A percentile compares a stretch with the other conserved stretches of the same genome.
These are phyloP conservation scores for Cyclotella choctawhatcheeana DNA, from an alignment of 108 stramenopile species.

Conservation along the genomic window DNA sequence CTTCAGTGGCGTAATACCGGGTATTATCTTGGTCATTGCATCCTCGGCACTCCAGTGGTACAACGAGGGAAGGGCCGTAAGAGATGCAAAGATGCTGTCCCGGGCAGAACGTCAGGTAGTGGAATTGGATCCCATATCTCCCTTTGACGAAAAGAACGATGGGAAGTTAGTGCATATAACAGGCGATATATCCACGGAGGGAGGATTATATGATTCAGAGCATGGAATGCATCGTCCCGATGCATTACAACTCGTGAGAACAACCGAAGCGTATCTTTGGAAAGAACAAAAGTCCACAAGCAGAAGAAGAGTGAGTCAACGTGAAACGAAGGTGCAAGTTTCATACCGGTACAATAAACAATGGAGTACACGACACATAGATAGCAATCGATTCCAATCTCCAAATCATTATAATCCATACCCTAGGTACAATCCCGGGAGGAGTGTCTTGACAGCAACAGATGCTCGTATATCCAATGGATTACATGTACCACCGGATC, in stretches of 20 bases:
- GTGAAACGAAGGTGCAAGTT: slow-evolving; percentile 10
- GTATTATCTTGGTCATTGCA: neutral
- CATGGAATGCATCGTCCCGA: slow-evolving; percentile 15
- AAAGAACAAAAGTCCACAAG: neutral
- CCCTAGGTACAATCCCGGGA: neutral
- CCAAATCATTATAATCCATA: slow-evolving; percentile 1
- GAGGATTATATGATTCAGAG: slow-evolving; percentile 3
- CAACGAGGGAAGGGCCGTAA: slow-evolving; percentile 16
- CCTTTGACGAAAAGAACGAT: slow-evolving; percentile 7
- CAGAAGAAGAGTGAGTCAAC: slow-evolving; percentile 11
- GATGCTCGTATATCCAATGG: slow-evolving; percentile 11
- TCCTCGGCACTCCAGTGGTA: slow-evolving; percentile 6
- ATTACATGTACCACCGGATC: slow-evolving; percentile 4
- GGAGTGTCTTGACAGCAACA: neutral
- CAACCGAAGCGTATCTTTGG: slow-evolving; percentile 15
- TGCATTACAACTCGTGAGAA: slow-evolving; percentile 14
- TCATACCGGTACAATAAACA: slow-evolving; percentile 9
- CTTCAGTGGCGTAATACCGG: slow-evolving; percentile 9
- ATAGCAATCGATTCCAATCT: slow-evolving; percentile 6
- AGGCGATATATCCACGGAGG: neutral
- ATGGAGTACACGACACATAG: neutral
- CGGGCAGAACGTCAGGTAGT: neutral
- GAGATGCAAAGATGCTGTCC: slow-evolving; percentile 9
- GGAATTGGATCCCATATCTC: slow-evolving; percentile 3
- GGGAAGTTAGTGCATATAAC: slow-evolving; percentile 16